Percentiles rank a stretch among this genome's conserved stretches.
Evolutionary conservation across 2,329 filamentous ascomycete species (phyloP).

Genomic region (Pseudocercospora vitis): DNA sequence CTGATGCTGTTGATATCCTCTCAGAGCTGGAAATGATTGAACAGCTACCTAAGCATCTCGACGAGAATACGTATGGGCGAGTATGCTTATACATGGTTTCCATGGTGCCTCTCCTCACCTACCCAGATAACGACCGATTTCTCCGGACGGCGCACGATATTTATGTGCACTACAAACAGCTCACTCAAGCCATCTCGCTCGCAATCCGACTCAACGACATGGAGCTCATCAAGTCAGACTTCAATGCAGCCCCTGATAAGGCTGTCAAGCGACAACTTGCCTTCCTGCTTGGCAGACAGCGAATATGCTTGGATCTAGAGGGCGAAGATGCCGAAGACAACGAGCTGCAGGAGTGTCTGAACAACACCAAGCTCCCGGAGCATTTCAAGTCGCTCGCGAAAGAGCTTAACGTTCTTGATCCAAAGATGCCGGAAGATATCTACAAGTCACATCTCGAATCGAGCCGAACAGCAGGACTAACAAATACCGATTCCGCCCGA

Average conservation of each 20-base stretch:
- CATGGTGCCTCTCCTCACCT: constrained; percentile 97
- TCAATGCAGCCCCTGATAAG: constrained; percentile 75
- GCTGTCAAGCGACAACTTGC: constrained; percentile 89
- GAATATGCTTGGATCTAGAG: constrained; percentile 74
- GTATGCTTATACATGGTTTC: constrained; percentile 98
- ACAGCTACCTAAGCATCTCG: constrained; percentile 80
- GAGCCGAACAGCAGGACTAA: constrained; percentile 86
- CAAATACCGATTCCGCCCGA: constrained; percentile 89
- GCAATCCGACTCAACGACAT: constrained; percentile 90
- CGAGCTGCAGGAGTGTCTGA: constrained; percentile 77
- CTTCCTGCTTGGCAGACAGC: constrained; percentile 87
- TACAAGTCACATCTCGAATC: constrained; percentile 99
- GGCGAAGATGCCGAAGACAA: constrained; percentile 68
- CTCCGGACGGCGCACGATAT: constrained; percentile 89
- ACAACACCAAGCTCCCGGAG: constrained; percentile 82
- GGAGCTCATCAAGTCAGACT: constrained; percentile 73
- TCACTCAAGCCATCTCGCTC: constrained; percentile 88
- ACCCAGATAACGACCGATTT: constrained; percentile 95
- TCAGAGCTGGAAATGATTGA: constrained; percentile 98
- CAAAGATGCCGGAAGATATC: constrained; percentile 96
- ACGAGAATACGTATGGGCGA: constrained; percentile 88
- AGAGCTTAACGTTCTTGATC: constrained; percentile 94
- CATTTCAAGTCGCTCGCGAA: constrained; percentile 94
- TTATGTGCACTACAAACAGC: constrained; percentile 89
- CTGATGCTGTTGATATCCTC: constrained; percentile 94